Conservation (phyloP, 257 asterid species). For the Solanum sitiens region DNA sequence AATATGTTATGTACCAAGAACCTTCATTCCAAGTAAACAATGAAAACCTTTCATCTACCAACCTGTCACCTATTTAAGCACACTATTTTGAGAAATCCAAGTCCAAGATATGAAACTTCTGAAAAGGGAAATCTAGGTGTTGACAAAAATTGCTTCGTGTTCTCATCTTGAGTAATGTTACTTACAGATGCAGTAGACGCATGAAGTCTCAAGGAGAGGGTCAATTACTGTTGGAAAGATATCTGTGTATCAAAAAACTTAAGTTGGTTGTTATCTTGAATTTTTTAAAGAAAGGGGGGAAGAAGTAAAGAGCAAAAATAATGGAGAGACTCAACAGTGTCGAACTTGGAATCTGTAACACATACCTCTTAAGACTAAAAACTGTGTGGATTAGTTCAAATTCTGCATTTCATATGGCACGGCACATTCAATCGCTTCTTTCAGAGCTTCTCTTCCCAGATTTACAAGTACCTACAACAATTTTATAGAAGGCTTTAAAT, state of each 20-base stretch:
- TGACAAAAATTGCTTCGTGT: not conserved
- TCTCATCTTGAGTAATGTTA: not conserved
- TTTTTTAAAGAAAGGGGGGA: not conserved
- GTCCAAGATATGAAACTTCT: not conserved
- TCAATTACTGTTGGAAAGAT: not conserved
- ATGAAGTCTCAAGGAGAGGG: not conserved
- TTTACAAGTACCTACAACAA: conserved; percentile 19
- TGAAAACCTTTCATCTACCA: not conserved
- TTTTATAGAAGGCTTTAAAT: not conserved
- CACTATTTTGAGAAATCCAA: not conserved
- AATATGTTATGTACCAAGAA: not conserved
- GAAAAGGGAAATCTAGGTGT: not conserved
- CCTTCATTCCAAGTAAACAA: not conserved
- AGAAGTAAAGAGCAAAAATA: not conserved
- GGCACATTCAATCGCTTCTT: conserved; percentile 32
- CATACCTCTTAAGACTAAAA: not conserved
- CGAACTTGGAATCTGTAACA: not conserved
- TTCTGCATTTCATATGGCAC: conserved; percentile 21
- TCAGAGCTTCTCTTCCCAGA: conserved; percentile 42
- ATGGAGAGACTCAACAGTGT: not conserved
- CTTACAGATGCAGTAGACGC: not conserved
- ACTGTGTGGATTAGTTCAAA: not conserved
- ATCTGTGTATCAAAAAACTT: not conserved
- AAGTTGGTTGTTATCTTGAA: not conserved
- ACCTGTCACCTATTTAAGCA: not conserved